phyloP scores from a whole-genome alignment of 1,284 basidiomycete genomes.

The Laetiporus sulphureus region DNA sequence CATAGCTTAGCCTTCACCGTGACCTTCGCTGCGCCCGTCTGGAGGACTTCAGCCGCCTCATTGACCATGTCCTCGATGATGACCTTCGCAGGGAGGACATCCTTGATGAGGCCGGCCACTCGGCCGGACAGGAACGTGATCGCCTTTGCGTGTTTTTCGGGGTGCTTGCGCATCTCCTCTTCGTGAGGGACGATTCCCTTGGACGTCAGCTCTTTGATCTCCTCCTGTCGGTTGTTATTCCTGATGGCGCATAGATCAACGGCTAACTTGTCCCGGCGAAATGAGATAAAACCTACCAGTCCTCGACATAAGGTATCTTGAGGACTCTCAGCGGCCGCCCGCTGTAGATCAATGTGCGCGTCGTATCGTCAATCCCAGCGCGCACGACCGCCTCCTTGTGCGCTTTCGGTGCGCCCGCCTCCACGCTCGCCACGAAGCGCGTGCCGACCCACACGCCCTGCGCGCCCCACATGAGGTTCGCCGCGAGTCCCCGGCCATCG shows the following conservation, averaged over 20 bases:
- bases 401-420: constrained; percentile 75
- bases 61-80: constrained; percentile 80
- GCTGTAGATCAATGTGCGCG: constrained; percentile 79
- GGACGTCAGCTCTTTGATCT: constrained; percentile 72
- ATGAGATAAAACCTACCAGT: constrained; percentile 24
- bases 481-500: constrained; percentile 82
- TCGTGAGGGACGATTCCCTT: constrained; percentile 74
- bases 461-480: constrained; percentile 80
- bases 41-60: constrained; percentile 50
- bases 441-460: constrained; percentile 68
- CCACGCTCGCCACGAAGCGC: constrained; percentile 79
- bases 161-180: constrained; percentile 67
- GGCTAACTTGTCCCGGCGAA: neutral
- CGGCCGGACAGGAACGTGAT: constrained; percentile 74
- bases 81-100: constrained; percentile 69
- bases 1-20: constrained; percentile 37
- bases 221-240: constrained; percentile 60
- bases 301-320: constrained; percentile 72
- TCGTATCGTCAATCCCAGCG: constrained; percentile 65
- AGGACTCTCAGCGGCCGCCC: constrained; percentile 83
- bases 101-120: constrained; percentile 69
- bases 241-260: constrained; percentile 21
- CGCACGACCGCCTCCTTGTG: constrained; percentile 74
- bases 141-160: constrained; percentile 58
- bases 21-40: constrained; percentile 32